Conservation (phyloP, 495 filamentous ascomycete genomes). For the Penicillium dipodomyicola region DNA sequence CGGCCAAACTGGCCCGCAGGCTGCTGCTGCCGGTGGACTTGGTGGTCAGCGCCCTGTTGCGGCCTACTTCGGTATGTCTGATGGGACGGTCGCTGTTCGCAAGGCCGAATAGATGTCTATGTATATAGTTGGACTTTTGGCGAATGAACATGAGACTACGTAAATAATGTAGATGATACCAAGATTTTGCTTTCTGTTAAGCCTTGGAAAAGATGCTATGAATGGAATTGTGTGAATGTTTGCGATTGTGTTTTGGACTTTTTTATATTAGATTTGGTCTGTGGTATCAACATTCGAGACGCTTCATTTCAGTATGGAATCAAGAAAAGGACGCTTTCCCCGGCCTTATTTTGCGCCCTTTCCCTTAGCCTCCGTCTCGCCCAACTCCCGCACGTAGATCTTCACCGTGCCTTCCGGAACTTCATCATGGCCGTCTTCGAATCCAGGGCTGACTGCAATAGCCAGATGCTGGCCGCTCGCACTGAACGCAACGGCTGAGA, state of each 20-base stretch:
- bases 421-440: conserved; percentile 86
- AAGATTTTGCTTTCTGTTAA: conserved; percentile 15
- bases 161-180: conserved; percentile 32
- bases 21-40: conserved; percentile 52
- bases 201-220: conserved; percentile 1
- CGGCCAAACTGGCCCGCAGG: conserved; percentile 69
- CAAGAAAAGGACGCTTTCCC: background rate
- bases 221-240: background rate
- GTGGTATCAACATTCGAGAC: conserved; percentile 11
- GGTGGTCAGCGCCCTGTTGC: conserved; percentile 89
- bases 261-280: conserved; percentile 5
- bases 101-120: conserved; percentile 29
- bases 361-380: conserved; percentile 82
- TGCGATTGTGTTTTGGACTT: background rate
- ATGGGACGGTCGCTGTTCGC: conserved; percentile 63
- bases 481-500: conserved; percentile 75
- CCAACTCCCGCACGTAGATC: conserved; percentile 77
- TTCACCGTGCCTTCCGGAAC: conserved; percentile 65
- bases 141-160: conserved; percentile 15
- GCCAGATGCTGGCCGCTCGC: conserved; percentile 79
- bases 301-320: conserved; percentile 5
- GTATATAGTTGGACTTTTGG: background rate
- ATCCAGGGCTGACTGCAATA: conserved; percentile 81
- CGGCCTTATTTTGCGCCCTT: conserved; percentile 62
- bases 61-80: conserved; percentile 90